Conservation (phyloP, 2,329 filamentous ascomycete species). For the Aspergillus sp. region DNA sequence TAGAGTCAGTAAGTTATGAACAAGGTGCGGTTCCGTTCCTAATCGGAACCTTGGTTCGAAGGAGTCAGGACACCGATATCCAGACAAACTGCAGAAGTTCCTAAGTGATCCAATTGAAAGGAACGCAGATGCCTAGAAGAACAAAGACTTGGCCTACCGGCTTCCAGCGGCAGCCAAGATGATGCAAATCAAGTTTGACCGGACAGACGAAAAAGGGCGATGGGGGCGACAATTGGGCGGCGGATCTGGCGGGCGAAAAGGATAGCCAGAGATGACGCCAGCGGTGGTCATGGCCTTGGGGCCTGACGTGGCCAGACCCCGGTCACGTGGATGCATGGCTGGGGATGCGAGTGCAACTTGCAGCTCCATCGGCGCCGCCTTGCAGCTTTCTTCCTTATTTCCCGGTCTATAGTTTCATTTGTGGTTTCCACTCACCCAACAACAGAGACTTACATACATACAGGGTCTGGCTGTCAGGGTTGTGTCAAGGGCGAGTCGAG, state of each 20-base stretch:
- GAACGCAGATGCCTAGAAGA: neutral
- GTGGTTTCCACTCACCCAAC: too few species aligned
- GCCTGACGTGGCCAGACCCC: conserved; percentile 9
- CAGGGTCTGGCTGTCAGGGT: neutral
- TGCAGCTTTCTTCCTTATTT: neutral
- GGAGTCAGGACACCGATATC: neutral
- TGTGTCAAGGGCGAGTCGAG: neutral
- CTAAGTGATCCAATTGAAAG: neutral
- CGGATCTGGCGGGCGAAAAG: neutral
- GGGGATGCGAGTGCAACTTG: neutral
- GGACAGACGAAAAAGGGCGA: too few species aligned
- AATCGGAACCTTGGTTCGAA: conserved; percentile 3
- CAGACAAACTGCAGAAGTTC: neutral
- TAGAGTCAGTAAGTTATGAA: too few species aligned
- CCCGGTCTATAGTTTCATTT: too few species aligned
- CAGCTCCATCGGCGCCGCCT: neutral
- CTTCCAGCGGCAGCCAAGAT: neutral
- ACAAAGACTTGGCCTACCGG: neutral
- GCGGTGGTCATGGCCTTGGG: neutral
- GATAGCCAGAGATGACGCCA: neutral
- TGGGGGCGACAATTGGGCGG: neutral
- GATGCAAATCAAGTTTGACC: neutral
- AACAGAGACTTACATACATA: too few species aligned
- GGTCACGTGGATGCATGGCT: neutral
- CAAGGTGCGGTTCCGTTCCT: conserved; percentile 2